A percentile compares a stretch with the other conserved stretches of the same genome.
Evolutionary conservation across 352 stramenopile species (phyloP).

Genomic region (Globisporangium takayamanum): DNA sequence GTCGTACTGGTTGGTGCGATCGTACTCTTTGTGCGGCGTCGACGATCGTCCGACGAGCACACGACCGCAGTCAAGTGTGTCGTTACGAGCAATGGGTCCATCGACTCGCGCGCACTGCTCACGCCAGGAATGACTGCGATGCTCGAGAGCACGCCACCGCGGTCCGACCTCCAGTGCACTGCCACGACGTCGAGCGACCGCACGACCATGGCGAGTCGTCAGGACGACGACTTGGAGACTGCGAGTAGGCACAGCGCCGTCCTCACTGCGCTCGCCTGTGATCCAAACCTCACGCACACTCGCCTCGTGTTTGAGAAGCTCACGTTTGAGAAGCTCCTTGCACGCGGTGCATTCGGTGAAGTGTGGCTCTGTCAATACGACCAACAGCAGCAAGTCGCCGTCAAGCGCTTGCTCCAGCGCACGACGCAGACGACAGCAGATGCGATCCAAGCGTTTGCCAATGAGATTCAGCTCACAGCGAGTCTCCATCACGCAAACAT

Average conservation of each 20-base stretch:
- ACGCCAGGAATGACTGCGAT: neutral
- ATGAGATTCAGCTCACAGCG: constrained; percentile 36
- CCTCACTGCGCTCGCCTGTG: constrained; percentile 14
- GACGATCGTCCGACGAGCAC: neutral
- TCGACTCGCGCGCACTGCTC: constrained; percentile 8
- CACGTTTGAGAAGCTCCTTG: constrained; percentile 19
- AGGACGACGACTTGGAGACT: constrained; percentile 17
- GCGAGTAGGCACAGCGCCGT: constrained; percentile 15
- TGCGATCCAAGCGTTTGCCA: constrained; percentile 41
- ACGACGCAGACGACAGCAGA: constrained; percentile 28
- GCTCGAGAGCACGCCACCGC: neutral
- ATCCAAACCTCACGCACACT: constrained; percentile 17
- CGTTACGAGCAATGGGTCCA: neutral
- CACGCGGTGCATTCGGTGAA: constrained; percentile 39
- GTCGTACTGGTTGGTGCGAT: constrained; percentile 9
- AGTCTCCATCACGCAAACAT: constrained; percentile 32
- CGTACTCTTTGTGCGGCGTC: constrained; percentile 3
- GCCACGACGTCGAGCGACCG: constrained; percentile 3
- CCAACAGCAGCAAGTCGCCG: constrained; percentile 31
- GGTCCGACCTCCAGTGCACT: neutral
- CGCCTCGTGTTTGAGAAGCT: constrained; percentile 32
- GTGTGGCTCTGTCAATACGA: constrained; percentile 35
- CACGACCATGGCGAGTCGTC: constrained; percentile 2
- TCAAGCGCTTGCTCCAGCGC: constrained; percentile 45
- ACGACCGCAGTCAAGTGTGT: neutral